These are phyloP conservation scores for Strobilomyces echinocephalus DNA, from an alignment of 768 basidiomycete species.

Conservation along the genomic window DNA sequence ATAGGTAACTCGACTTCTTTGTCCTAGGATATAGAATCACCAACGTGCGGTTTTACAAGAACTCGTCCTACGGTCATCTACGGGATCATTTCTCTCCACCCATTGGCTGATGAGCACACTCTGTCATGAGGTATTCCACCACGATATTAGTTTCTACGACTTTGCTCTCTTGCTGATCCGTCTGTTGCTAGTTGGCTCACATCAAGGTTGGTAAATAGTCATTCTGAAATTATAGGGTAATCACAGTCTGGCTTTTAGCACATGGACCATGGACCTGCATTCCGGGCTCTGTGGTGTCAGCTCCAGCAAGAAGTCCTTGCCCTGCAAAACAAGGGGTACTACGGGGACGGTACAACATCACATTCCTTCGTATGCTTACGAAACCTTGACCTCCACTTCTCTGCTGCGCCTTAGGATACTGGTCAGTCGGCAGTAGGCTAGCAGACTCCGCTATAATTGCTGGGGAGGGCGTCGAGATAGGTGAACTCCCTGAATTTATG, in stretches of 20 bases:
- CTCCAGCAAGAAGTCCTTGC: slow-evolving; percentile 61
- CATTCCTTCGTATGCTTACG: background rate
- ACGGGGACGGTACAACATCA: slow-evolving; percentile 61
- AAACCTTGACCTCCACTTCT: slow-evolving; percentile 5
- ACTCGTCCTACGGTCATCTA: slow-evolving; percentile 61
- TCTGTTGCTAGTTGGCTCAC: slow-evolving; percentile 60
- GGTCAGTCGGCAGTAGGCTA: slow-evolving; percentile 73
- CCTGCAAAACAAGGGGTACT: slow-evolving; percentile 73
- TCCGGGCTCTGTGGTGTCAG: slow-evolving; percentile 70
- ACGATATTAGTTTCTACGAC: slow-evolving; percentile 10
- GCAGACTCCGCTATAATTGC: slow-evolving; percentile 55
- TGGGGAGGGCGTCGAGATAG: slow-evolving; percentile 46
- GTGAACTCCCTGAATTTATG: slow-evolving; percentile 74
- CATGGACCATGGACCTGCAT: slow-evolving; percentile 74
- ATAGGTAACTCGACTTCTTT: slow-evolving; percentile 44
- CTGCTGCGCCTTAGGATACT: slow-evolving; percentile 52
- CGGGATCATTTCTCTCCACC: slow-evolving; percentile 57
- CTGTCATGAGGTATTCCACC: slow-evolving; percentile 67
- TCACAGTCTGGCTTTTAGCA: slow-evolving; percentile 41
- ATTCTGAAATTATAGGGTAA: background rate
- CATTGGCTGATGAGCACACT: slow-evolving; percentile 72
- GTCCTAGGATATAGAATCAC: background rate
- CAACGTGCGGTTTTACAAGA: slow-evolving; percentile 39
- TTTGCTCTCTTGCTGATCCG: slow-evolving; percentile 5
- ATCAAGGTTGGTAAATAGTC: slow-evolving; percentile 51